Conservation (phyloP, 2,329 filamentous ascomycete genomes). For the Beauveria sp. region DNA sequence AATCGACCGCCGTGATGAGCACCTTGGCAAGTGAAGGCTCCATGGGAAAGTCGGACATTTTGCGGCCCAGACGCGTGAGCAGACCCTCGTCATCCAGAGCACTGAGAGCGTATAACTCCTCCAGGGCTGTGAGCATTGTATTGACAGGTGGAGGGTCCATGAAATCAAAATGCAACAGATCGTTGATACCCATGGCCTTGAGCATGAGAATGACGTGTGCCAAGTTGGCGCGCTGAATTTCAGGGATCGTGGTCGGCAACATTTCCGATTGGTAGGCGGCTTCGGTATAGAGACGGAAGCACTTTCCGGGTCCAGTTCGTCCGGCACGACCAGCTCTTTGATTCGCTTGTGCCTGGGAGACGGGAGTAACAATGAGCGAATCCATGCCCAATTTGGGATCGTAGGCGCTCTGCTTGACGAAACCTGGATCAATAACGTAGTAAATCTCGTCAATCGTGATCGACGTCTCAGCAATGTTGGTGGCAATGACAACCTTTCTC, state of each 20-base stretch:
- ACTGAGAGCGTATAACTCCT: conserved; percentile 87
- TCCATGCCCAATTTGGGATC: conserved; percentile 98
- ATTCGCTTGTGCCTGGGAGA: conserved; percentile 93
- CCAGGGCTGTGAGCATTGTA: conserved; percentile 92
- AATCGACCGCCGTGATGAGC: conserved; percentile 78
- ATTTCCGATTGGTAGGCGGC: conserved; percentile 94
- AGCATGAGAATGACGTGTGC: conserved; percentile 93
- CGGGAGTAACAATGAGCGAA: conserved; percentile 87
- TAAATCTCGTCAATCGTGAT: conserved; percentile 98
- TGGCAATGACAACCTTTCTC: conserved; percentile 93
- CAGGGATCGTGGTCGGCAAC: conserved; percentile 90
- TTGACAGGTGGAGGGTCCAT: conserved; percentile 98
- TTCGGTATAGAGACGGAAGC: conserved; percentile 92
- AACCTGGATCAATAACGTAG: conserved; percentile 94
- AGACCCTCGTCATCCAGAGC: conserved; percentile 94
- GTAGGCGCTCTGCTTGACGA: conserved; percentile 96
- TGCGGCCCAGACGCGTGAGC: conserved; percentile 80
- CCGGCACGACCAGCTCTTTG: conserved; percentile 90
- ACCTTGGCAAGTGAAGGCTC: conserved; percentile 87
- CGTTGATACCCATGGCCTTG: conserved; percentile 99
- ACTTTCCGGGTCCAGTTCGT: conserved; percentile 90
- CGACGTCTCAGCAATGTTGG: conserved; percentile 96
- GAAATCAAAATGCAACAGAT: conserved; percentile 94
- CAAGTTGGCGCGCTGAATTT: conserved; percentile 92
- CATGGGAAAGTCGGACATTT: conserved; percentile 99